A percentile compares a stretch with the other conserved stretches of the same genome.
phyloP scores from a whole-genome alignment of 768 basidiomycete species.

The Mycena alexandri region DNA sequence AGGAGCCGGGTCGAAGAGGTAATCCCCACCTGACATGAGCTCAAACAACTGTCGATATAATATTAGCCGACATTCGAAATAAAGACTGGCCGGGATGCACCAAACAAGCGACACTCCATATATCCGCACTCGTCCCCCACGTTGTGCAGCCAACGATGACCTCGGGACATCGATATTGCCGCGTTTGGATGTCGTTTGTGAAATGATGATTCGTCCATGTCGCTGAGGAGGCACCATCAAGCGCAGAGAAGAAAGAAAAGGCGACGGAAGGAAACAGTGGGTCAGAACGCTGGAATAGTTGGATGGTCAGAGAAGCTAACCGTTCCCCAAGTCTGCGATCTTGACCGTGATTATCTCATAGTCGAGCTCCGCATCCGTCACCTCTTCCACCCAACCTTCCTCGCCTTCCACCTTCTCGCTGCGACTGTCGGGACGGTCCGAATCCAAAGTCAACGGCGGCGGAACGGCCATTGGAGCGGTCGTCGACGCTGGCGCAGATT shows the following conservation, averaged over 20 bases:
- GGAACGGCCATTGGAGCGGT: background rate
- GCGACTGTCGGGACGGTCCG: constrained; percentile 1
- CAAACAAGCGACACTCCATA: constrained; percentile 96
- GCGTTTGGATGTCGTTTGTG: constrained; percentile 97
- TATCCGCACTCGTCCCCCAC: constrained; percentile 95
- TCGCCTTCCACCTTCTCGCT: constrained; percentile 22
- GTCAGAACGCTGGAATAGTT: background rate
- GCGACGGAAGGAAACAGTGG: constrained; percentile 1
- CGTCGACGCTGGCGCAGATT: constrained; percentile 29
- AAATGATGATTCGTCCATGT: constrained; percentile 97
- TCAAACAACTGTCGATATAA: constrained; percentile 82
- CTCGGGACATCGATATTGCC: constrained; percentile 98
- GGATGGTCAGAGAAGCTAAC: constrained; percentile 53
- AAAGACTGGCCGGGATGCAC: constrained; percentile 60
- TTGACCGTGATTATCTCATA: constrained; percentile 94
- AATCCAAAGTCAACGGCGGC: constrained; percentile 16
- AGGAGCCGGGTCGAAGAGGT: constrained; percentile 96
- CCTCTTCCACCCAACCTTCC: constrained; percentile 36
- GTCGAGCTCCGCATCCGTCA: constrained; percentile 26
- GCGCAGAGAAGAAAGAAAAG: too few relatives aligned
- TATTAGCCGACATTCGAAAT: background rate
- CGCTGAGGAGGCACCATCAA: constrained; percentile 57
- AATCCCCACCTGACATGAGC: constrained; percentile 95
- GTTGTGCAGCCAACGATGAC: constrained; percentile 91
- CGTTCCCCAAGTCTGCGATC: constrained; percentile 98